Conservation (phyloP, 495 filamentous ascomycete genomes). For the Pyronema omphalodes region DNA sequence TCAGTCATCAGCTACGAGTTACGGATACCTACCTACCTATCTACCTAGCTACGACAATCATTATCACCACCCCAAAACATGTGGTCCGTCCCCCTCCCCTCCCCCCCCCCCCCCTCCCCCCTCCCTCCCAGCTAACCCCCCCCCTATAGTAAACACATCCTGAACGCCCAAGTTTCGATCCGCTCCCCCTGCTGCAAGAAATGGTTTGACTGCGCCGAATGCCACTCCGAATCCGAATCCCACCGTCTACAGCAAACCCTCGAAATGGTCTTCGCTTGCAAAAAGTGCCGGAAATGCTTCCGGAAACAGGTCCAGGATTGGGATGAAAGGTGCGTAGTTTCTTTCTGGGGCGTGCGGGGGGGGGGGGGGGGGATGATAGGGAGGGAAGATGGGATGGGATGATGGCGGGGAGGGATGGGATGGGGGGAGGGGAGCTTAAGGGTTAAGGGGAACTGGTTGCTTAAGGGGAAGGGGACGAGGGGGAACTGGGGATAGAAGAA, state of each 20-base stretch:
- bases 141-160: conserved; percentile 66
- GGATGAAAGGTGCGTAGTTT: conserved; percentile 49
- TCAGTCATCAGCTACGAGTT: no score
- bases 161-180: conserved; percentile 95
- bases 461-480: no score
- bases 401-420: no score
- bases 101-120: no score
- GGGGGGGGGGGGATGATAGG: background rate
- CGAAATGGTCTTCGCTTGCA: conserved; percentile 94
- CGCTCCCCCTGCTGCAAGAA: conserved; percentile 87
- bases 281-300: conserved; percentile 97
- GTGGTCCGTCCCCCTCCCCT: no score
- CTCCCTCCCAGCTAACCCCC: background rate
- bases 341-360: background rate
- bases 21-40: no score
- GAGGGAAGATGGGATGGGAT: no score
- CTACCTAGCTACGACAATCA: no score
- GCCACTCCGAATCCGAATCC: conserved; percentile 62
- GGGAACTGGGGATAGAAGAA: no score
- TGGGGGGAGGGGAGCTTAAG: no score
- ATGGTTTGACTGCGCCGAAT: conserved; percentile 98
- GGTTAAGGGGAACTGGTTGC: no score
- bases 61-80: no score
- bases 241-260: conserved; percentile 56
- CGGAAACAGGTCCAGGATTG: conserved; percentile 81